These are phyloP conservation scores for Candida insectorum DNA, from an alignment of 805 yeast species.

Conservation along the genomic window DNA sequence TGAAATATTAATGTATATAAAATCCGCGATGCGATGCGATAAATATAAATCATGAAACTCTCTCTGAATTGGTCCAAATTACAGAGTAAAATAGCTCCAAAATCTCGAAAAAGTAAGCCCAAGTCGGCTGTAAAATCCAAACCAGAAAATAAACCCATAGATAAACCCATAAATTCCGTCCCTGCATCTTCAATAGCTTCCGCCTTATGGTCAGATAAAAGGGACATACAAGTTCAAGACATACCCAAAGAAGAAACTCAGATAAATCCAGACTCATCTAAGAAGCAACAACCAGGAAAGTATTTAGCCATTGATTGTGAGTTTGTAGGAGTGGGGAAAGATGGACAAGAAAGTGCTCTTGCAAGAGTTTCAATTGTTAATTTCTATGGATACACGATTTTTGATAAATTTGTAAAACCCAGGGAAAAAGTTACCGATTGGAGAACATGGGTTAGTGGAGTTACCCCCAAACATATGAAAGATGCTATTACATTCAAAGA, in stretches of 20 bases:
- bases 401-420: conserved; percentile 77
- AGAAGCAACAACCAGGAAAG: conserved; percentile 56
- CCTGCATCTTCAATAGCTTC: conserved; percentile 15
- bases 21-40: conserved; percentile 5
- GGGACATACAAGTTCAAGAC: conserved; percentile 7
- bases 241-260: conserved; percentile 5
- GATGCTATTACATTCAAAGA: conserved; percentile 63
- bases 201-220: conserved; percentile 24
- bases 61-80: conserved; percentile 26
- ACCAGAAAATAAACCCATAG: neutral
- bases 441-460: conserved; percentile 92
- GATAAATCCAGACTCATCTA: conserved; percentile 1
- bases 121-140: neutral
- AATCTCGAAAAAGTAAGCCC: neutral
- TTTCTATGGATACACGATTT: conserved; percentile 66
- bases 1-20: conserved; percentile 2
- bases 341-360: conserved; percentile 65
- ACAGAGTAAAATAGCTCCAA: conserved; percentile 11
- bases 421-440: conserved; percentile 76
- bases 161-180: neutral
- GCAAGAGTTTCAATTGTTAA: conserved; percentile 89
- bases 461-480: conserved; percentile 65
- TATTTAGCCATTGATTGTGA: conserved; percentile 89
- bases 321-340: conserved; percentile 85
- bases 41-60: conserved; percentile 10